Evolutionary conservation across 352 stramenopile genomes (phyloP).

Genomic region (Thalassiosira exigua): DNA sequence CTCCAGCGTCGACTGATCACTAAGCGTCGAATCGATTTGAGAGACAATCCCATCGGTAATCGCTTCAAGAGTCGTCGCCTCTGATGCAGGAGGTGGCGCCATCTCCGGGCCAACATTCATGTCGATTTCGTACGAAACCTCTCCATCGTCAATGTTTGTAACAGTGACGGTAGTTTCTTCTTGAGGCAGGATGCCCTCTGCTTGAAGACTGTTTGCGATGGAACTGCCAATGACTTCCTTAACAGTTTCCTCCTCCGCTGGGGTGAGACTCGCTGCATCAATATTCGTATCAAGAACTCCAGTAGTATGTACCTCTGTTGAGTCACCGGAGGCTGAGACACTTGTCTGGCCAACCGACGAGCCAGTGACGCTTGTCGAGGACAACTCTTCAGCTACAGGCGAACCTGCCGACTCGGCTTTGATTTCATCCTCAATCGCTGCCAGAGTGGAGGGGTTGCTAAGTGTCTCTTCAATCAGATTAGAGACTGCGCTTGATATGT

Average conservation of each 20-base stretch:
- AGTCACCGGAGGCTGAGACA: slow-evolving; percentile 3
- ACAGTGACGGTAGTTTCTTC: slow-evolving; percentile 20
- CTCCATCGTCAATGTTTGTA: slow-evolving; percentile 21
- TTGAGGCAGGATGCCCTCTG: slow-evolving; percentile 2
- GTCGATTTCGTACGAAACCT: background rate
- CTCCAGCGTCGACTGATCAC: background rate
- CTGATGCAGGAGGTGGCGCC: background rate
- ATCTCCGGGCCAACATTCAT: background rate
- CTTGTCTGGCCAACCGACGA: slow-evolving; percentile 24
- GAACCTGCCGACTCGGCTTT: slow-evolving; percentile 32
- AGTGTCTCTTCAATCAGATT: background rate
- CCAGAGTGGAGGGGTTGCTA: background rate
- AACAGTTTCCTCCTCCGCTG: slow-evolving; percentile 31
- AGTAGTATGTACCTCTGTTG: slow-evolving; percentile 17
- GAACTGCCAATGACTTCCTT: slow-evolving; percentile 20
- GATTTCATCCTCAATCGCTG: background rate
- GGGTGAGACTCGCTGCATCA: slow-evolving; percentile 35
- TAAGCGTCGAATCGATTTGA: slow-evolving; percentile 5
- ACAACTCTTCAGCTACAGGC: slow-evolving; percentile 30
- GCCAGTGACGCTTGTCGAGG: slow-evolving; percentile 10
- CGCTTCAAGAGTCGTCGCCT: background rate
- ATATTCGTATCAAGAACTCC: slow-evolving; percentile 43
- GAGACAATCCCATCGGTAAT: slow-evolving; percentile 6
- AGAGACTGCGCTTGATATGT: slow-evolving; percentile 2
- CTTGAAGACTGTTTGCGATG: slow-evolving; percentile 18